Evolutionary conservation across 176 grass and related monocot genomes (phyloP).

Genomic region (Oryza punctata): DNA sequence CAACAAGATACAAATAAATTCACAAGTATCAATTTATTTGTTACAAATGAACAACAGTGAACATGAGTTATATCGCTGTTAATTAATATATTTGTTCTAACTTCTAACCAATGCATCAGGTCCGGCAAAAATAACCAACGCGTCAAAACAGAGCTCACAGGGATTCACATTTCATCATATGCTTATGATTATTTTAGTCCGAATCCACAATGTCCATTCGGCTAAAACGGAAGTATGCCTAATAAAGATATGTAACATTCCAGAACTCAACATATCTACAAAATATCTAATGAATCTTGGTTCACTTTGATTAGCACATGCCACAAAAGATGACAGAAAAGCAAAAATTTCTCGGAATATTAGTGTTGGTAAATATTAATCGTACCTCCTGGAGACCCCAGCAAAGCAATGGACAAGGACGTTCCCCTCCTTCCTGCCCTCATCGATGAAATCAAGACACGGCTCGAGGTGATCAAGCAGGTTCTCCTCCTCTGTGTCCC

Average conservation of each 20-base stretch:
- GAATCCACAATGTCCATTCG: background rate
- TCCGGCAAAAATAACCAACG: too few relatives aligned
- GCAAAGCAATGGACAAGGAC: constrained; percentile 92
- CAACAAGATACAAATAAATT: constrained; percentile 36
- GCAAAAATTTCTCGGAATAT: background rate
- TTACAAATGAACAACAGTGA: background rate
- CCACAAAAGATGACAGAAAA: background rate
- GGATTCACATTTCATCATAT: constrained; percentile 15
- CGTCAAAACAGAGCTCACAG: background rate
- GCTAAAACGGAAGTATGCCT: background rate
- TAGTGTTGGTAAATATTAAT: background rate
- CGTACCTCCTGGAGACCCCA: constrained; percentile 82
- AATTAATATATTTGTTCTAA: background rate
- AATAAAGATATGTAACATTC: background rate
- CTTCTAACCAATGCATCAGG: background rate
- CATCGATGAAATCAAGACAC: constrained; percentile 78
- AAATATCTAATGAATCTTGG: too few relatives aligned
- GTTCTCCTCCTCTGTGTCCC: constrained; percentile 86
- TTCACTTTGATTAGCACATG: background rate
- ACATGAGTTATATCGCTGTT: background rate
- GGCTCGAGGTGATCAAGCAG: constrained; percentile 71
- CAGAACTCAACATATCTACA: too few relatives aligned
- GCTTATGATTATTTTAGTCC: background rate
- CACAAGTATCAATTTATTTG: too few relatives aligned
- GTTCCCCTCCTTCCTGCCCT: constrained; percentile 57